Conservation (phyloP, 148 eudicot species). For the Camellia japonica region DNA sequence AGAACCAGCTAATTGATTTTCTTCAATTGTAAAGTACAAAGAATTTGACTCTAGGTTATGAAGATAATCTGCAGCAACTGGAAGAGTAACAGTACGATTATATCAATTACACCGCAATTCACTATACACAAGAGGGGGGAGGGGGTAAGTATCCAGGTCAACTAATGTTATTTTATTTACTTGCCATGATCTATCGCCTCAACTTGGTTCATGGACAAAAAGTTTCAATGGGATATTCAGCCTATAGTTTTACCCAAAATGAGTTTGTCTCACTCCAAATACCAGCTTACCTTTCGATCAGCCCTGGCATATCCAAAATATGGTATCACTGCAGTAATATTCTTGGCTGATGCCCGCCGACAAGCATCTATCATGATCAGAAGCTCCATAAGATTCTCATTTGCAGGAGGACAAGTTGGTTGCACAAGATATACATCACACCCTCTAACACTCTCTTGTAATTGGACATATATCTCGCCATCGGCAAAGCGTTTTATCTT, state of each 20-base stretch:
- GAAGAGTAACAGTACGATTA: background rate
- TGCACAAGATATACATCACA: slow-evolving; percentile 91
- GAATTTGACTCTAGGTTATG: background rate
- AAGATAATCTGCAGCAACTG: background rate
- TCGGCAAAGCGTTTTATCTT: slow-evolving; percentile 87
- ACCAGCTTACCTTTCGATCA: slow-evolving; percentile 68
- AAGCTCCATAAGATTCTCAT: slow-evolving; percentile 95
- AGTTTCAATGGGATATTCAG: background rate
- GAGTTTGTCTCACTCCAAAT: background rate
- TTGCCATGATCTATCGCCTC: background rate
- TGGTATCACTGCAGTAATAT: slow-evolving; percentile 90
- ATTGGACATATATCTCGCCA: slow-evolving; percentile 90
- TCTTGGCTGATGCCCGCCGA: slow-evolving; percentile 90
- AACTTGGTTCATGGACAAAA: background rate
- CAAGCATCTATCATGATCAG: slow-evolving; percentile 94
- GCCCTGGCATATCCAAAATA: slow-evolving; percentile 98
- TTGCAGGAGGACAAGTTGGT: slow-evolving; percentile 95
- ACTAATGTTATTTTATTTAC: background rate
- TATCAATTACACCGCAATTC: too few species aligned
- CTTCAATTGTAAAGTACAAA: background rate
- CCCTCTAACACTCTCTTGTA: slow-evolving; percentile 96
- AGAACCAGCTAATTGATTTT: background rate
- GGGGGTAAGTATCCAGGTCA: background rate
- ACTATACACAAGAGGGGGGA: background rate
- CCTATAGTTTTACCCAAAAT: background rate